Conservation (phyloP, 2,329 filamentous ascomycete species). For the Cephalotrichum gorgonifer region DNA sequence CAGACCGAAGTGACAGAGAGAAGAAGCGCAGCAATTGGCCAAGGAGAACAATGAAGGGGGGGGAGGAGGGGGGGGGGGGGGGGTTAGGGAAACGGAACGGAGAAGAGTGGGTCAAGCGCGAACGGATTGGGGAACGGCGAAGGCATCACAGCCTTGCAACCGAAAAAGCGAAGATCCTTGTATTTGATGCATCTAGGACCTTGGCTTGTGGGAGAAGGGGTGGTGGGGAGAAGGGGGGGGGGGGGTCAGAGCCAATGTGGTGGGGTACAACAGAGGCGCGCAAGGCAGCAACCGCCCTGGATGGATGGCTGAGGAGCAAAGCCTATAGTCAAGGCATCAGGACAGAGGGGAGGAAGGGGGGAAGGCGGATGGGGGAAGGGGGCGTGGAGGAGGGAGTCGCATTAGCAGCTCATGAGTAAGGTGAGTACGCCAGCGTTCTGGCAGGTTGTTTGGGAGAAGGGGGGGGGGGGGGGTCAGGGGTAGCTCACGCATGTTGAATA, state of each 20-base stretch:
- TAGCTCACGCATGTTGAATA: neutral
- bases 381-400: neutral
- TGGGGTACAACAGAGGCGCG: slow-evolving; percentile 16
- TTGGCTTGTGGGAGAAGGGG: neutral
- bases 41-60: neutral
- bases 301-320: neutral
- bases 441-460: neutral
- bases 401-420: neutral
- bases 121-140: slow-evolving; percentile 20
- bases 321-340: neutral
- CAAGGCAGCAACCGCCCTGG: slow-evolving; percentile 11
- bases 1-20: slow-evolving; percentile 11
- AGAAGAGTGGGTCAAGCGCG: slow-evolving; percentile 10
- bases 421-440: neutral
- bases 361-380: too few relatives aligned
- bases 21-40: slow-evolving; percentile 10
- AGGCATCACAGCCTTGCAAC: slow-evolving; percentile 47
- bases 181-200: neutral
- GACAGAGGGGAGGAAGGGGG: neutral
- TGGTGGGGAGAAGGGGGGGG: too few relatives aligned
- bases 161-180: neutral
- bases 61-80: too few relatives aligned
- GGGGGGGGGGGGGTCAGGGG: neutral
- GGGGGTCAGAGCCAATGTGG: too few relatives aligned
- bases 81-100: slow-evolving; percentile 1